Percentiles rank a stretch among this genome's conserved stretches.
Evolutionary conservation across 768 basidiomycete species (phyloP).

Genomic region (Panellus pusillus): DNA sequence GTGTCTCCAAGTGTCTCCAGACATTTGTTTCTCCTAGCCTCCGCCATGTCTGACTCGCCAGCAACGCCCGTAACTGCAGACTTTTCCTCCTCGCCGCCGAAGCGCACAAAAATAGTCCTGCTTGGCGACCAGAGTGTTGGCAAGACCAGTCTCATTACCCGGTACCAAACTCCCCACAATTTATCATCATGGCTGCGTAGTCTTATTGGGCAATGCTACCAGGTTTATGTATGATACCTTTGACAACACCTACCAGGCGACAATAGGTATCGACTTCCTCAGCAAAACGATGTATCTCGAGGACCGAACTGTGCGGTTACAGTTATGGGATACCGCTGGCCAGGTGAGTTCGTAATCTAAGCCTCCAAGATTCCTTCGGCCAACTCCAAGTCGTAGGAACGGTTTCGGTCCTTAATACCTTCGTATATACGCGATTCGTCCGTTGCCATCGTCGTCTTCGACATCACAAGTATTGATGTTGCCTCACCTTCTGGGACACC

Average conservation of each 20-base stretch:
- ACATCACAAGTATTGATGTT: conserved; percentile 85
- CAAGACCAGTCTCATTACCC: conserved; percentile 97
- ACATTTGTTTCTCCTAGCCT: conserved; percentile 4
- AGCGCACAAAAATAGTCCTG: conserved; percentile 94
- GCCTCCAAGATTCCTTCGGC: not conserved
- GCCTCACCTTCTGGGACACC: not conserved
- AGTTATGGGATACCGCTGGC: conserved; percentile 98
- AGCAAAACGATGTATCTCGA: conserved; percentile 99
- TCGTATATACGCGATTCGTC: conserved; percentile 99
- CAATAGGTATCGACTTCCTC: conserved; percentile 98
- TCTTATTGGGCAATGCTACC: conserved; percentile 10
- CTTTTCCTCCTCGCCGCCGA: conserved; percentile 86
- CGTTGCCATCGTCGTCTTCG: conserved; percentile 98
- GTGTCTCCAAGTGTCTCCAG: not conserved
- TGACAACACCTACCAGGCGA: conserved; percentile 98
- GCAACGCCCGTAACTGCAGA: conserved; percentile 72
- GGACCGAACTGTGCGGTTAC: conserved; percentile 94
- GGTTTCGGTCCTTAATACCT: conserved; percentile 95
- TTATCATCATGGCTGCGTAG: conserved; percentile 3
- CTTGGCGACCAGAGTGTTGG: conserved; percentile 98
- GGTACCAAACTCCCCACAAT: conserved; percentile 46
- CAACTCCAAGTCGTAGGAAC: conserved; percentile 58
- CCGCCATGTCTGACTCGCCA: conserved; percentile 12
- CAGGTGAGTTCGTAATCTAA: conserved; percentile 50
- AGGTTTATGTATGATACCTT: conserved; percentile 99